A percentile compares a stretch with the other conserved stretches of the same genome.
phyloP scores from a whole-genome alignment of 768 basidiomycete species.

The Galerina marginata region DNA sequence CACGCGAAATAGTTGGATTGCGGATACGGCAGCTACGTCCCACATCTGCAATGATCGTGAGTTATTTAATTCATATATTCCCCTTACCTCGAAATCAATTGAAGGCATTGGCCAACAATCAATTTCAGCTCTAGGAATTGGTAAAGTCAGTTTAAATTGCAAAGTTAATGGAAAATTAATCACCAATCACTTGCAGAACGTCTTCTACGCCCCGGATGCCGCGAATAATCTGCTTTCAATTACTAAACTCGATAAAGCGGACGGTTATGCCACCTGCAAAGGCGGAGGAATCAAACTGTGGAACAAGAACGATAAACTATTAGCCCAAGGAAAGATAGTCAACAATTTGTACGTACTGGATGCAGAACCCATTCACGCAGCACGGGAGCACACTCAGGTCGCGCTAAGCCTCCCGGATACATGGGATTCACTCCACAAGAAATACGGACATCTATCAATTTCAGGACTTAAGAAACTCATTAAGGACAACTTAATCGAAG shows the following conservation, averaged over 20 bases:
- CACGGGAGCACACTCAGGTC: conserved; percentile 7
- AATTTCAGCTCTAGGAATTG: conserved; percentile 14
- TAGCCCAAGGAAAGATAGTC: conserved; percentile 13
- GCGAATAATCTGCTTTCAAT: conserved; percentile 27
- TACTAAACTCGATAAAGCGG: conserved; percentile 22
- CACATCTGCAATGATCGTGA: conserved; percentile 25
- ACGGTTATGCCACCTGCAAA: conserved; percentile 14
- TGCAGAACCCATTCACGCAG: conserved; percentile 15
- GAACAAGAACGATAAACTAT: conserved; percentile 15
- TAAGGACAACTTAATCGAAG: background rate
- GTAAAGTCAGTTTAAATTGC: conserved; percentile 24
- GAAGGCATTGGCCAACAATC: conserved; percentile 20
- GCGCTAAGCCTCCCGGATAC: background rate
- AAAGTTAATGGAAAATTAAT: conserved; percentile 18
- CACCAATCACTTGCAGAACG: conserved; percentile 19
- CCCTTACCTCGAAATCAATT: conserved; percentile 10
- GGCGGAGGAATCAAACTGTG: conserved; percentile 11
- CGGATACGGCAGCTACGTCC: conserved; percentile 28
- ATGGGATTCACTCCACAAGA: conserved; percentile 33
- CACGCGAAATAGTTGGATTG: conserved; percentile 24
- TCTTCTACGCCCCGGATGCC: conserved; percentile 25
- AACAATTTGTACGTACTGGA: conserved; percentile 25
- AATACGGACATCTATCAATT: conserved; percentile 30
- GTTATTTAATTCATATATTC: conserved; percentile 17
- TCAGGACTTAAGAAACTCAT: conserved; percentile 19